Base-by-base conservation (phyloP, 306 rosid genomes). In the Purshia tridentata region DNA sequence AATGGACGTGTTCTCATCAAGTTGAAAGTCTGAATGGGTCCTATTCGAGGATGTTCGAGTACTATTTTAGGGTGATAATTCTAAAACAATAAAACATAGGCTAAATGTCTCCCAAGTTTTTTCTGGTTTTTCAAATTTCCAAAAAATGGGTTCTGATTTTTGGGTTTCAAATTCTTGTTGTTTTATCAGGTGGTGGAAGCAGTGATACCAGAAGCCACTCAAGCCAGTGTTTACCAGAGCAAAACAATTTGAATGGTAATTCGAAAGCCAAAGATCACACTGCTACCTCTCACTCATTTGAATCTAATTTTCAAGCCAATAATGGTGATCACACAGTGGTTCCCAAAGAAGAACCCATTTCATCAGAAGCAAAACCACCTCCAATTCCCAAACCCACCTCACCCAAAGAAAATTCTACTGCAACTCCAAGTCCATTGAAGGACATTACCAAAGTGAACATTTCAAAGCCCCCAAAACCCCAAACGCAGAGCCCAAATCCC, bases 201-300 rank as follows among this genome's bases (percentile, higher is more conserved):
- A 75, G 78, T 18, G 80, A 84, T 0, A 75, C 84, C 53, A 75
- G 50, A 56, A 87, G 86, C 72, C 88, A 84, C 74, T 88, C 96
- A 18, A 67, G 76, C 53, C 81, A 75, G 15, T 84, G 92, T 3
- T 74, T 75, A 15, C 50, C 69, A 22, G 83, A 73, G 42, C 77
- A 48, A 72, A n/a, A 4, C 11, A 77, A 62, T 0, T 55, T 75
- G 60, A 80, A 72, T 22, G 60, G 67, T 44, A 57, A 55, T 15
- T 48, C 76, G 12, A 76, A 44, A 40, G 64, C 80, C 58, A 67
- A 15, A 4, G 79, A 83, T 55, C 81, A 77, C 49, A 81, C 46
- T 70, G 77, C 82, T 39, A 83, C 87, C 20, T 85, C 87, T 48
- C 37, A 73, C 13, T 67, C 72, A 0, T 6, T 6, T 5, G 71